A percentile compares a stretch with the other conserved stretches of the same genome.
Evolutionary conservation across 2,329 filamentous ascomycete genomes (phyloP).

Genomic region (Fusarium luffae): DNA sequence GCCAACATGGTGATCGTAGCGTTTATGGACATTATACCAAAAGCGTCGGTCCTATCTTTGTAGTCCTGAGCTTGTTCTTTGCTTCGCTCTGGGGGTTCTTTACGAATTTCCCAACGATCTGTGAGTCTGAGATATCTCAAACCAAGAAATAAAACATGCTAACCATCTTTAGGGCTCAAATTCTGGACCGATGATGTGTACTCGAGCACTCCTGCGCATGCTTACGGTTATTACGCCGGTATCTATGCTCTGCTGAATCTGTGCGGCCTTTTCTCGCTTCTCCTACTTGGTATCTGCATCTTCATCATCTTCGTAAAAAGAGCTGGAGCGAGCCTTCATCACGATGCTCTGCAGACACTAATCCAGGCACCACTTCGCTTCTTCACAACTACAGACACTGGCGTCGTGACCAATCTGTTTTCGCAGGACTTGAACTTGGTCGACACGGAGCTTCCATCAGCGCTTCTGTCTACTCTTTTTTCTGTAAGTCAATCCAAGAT

Average conservation of each 20-base stretch:
- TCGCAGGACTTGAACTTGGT: constrained; percentile 58
- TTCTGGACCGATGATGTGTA: constrained; percentile 53
- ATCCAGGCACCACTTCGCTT: constrained; percentile 55
- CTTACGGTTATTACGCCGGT: constrained; percentile 47
- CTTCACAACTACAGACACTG: constrained; percentile 55
- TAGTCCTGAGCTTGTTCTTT: constrained; percentile 42
- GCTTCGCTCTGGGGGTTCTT: constrained; percentile 50
- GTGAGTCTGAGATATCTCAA: not conserved
- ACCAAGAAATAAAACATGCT: no score
- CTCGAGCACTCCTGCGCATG: not conserved
- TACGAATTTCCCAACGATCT: constrained; percentile 10
- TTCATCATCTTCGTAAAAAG: constrained; percentile 44
- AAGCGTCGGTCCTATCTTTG: constrained; percentile 41
- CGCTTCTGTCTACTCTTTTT: constrained; percentile 34
- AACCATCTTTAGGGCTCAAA: constrained; percentile 48
- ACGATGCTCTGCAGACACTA: constrained; percentile 47
- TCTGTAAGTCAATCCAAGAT: not conserved
- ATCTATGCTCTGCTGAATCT: constrained; percentile 45
- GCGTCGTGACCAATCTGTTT: constrained; percentile 56
- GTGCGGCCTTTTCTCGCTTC: constrained; percentile 33
- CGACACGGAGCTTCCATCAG: constrained; percentile 53
- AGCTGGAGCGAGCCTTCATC: constrained; percentile 50
- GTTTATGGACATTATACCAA: constrained; percentile 52
- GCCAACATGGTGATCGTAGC: constrained; percentile 47
- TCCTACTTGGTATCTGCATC: constrained; percentile 20